Evolutionary conservation across 352 stramenopile genomes (phyloP).

Genomic region (Phytophthora cactorum): DNA sequence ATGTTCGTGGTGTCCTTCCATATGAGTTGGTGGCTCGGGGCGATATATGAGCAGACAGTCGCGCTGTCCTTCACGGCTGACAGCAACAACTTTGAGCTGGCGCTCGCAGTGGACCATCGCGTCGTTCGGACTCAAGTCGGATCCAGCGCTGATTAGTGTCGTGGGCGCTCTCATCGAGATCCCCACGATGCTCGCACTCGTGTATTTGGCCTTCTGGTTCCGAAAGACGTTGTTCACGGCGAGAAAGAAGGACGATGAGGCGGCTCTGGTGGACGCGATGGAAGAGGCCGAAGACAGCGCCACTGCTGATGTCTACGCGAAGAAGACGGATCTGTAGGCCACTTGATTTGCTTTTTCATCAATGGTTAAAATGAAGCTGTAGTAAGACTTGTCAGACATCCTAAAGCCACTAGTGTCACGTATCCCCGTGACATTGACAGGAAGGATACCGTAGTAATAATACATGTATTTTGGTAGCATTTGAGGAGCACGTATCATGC

Average conservation of each 20-base stretch:
- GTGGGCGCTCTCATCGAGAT: slow-evolving; percentile 78
- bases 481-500: no score
- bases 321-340: slow-evolving; percentile 4
- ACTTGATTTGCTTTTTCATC: neutral
- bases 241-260: neutral
- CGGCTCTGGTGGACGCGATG: slow-evolving; percentile 1
- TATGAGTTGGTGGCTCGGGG: slow-evolving; percentile 38
- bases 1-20: slow-evolving; percentile 60
- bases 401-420: no score
- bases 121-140: slow-evolving; percentile 73
- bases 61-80: slow-evolving; percentile 68
- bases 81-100: slow-evolving; percentile 84
- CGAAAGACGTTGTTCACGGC: slow-evolving; percentile 1
- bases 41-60: slow-evolving; percentile 50
- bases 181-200: slow-evolving; percentile 71
- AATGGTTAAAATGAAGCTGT: neutral
- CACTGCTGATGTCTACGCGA: neutral
- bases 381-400: no score
- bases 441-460: neutral
- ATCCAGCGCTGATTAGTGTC: slow-evolving; percentile 67
- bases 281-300: neutral
- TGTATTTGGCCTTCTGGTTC: slow-evolving; percentile 53
- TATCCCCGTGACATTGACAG: no score
- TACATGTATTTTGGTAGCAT: neutral
- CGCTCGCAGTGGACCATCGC: slow-evolving; percentile 64